Evolutionary conservation across 2,329 filamentous ascomycete species (phyloP).

Genomic region (Thelonectria blattea): DNA sequence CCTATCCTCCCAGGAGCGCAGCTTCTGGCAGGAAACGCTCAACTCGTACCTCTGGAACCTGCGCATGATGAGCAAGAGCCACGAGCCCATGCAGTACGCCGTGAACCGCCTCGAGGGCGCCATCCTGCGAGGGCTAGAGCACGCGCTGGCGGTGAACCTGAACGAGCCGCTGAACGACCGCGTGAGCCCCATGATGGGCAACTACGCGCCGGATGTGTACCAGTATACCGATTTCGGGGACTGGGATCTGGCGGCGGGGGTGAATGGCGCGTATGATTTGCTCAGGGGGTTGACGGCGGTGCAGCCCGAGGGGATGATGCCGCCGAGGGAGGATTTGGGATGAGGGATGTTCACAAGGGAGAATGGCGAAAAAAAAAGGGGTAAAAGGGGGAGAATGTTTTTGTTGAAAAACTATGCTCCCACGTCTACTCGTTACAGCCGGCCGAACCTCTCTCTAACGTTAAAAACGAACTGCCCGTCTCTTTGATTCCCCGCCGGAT

Average conservation of each 20-base stretch:
- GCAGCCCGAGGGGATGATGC: conserved; percentile 33
- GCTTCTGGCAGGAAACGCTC: conserved; percentile 43
- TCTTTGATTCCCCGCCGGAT: conserved; percentile 30
- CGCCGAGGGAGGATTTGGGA: conserved; percentile 31
- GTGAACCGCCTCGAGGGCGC: conserved; percentile 46
- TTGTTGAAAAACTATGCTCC: conserved; percentile 1
- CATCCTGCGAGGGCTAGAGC: conserved; percentile 46
- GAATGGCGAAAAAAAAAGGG: neutral
- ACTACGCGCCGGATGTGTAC: conserved; percentile 37
- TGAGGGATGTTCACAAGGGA: conserved; percentile 23
- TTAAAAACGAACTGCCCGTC: conserved; percentile 23
- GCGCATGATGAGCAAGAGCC: conserved; percentile 45
- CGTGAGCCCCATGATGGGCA: conserved; percentile 38
- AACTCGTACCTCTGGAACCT: conserved; percentile 45
- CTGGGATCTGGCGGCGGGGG: conserved; percentile 40
- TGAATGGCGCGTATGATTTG: conserved; percentile 40
- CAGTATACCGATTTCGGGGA: conserved; percentile 44
- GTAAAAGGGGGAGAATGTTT: no score
- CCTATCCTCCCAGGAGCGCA: conserved; percentile 39
- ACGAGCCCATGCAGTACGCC: conserved; percentile 45
- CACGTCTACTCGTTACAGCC: conserved; percentile 25
- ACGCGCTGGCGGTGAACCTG: conserved; percentile 44
- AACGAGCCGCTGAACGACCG: conserved; percentile 41
- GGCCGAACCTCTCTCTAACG: conserved; percentile 23
- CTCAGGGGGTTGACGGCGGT: conserved; percentile 34